phyloP scores from a whole-genome alignment of 2,329 filamentous ascomycete genomes.

The Fusarium veterinarium region DNA sequence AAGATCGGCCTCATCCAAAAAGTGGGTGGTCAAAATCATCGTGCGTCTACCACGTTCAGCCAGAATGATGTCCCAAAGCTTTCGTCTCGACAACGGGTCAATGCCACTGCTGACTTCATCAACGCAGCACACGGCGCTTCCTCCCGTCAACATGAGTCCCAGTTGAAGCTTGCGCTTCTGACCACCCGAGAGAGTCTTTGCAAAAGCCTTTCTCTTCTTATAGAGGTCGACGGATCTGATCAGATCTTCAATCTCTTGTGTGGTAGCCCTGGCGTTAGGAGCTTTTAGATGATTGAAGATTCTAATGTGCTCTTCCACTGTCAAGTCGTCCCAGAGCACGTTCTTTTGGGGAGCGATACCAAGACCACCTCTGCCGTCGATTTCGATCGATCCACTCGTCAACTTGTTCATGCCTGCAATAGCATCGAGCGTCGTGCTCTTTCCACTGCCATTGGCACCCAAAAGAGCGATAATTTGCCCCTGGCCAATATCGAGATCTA shows the following conservation, averaged over 20 bases:
- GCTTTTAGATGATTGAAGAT: slow-evolving; percentile 89
- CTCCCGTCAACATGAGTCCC: slow-evolving; percentile 95
- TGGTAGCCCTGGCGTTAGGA: slow-evolving; percentile 64
- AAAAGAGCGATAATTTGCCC: slow-evolving; percentile 89
- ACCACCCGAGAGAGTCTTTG: slow-evolving; percentile 86
- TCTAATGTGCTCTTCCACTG: slow-evolving; percentile 83
- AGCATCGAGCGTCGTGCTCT: slow-evolving; percentile 88
- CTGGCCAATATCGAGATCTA: slow-evolving; percentile 76
- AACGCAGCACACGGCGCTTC: slow-evolving; percentile 87
- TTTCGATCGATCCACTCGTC: slow-evolving; percentile 79
- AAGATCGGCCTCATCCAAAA: slow-evolving; percentile 91
- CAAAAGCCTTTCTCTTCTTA: slow-evolving; percentile 76
- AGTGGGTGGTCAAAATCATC: slow-evolving; percentile 91
- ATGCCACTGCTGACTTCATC: slow-evolving; percentile 92
- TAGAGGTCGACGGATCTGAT: slow-evolving; percentile 79
- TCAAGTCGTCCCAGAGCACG: slow-evolving; percentile 90
- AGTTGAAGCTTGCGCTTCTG: slow-evolving; percentile 94
- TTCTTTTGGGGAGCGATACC: slow-evolving; percentile 95
- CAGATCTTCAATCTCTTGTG: slow-evolving; percentile 70
- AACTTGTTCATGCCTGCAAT: slow-evolving; percentile 85
- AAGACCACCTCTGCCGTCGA: slow-evolving; percentile 82
- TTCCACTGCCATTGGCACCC: slow-evolving; percentile 90
- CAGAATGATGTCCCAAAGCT: slow-evolving; percentile 94
- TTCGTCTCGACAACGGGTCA: slow-evolving; percentile 85
- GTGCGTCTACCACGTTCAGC: slow-evolving; percentile 85